Evolutionary conservation across 2,329 filamentous ascomycete species (phyloP), one percentile per base, ranked within the genome.

Genomic region (Daldinia eschscholtzii): DNA sequence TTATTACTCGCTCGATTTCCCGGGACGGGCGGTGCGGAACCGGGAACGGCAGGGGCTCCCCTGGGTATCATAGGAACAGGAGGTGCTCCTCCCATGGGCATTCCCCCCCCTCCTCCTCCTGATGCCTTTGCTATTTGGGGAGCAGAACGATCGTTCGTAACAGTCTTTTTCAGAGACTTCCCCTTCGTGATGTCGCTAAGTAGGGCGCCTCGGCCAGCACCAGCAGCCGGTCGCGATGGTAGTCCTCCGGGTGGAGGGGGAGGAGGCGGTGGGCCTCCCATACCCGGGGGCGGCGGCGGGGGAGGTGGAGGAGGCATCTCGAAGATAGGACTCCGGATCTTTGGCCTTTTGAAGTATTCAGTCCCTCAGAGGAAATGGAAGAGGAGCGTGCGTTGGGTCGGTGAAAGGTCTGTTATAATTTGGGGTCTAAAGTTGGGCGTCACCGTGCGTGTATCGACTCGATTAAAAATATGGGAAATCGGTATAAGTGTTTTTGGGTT

Each of bases 81-180:
- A 42, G 94, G 94, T 56, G 94, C 94, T 70, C 92, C 91, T 73
- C 89, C 91, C 64, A 92, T 82, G 12, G 91, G 86, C 61, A 87
- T 89, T 35, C 85, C 86, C 12, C 87, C 86, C 12, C 87, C 86
- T 35, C 84, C 84, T 57, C 86, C 83, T 57, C 84, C 85, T 59
- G 85, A 84, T 57, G 84, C 76, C 62, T 87, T 88, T 67, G 81
- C 87, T 64, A 98, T 80, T 57, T 87, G 75, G 0, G 95, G 95
- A 6, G 93, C 93, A 23, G 94, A 98, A 80, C 95, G 91, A 80
- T 98, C 95, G 81, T 98, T 98, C 73, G 94, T 93, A 63, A 93
- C 91, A 35, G 93, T 86, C 81, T 97, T 98, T 81, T 92, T 97
- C 66, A 98, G 85, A 68, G 84, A 83, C 73, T 83, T 86, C 72